These are phyloP conservation scores for Cladosporium austrohemisphaericum DNA, from an alignment of 2,329 filamentous ascomycete genomes.

Conservation along the genomic window DNA sequence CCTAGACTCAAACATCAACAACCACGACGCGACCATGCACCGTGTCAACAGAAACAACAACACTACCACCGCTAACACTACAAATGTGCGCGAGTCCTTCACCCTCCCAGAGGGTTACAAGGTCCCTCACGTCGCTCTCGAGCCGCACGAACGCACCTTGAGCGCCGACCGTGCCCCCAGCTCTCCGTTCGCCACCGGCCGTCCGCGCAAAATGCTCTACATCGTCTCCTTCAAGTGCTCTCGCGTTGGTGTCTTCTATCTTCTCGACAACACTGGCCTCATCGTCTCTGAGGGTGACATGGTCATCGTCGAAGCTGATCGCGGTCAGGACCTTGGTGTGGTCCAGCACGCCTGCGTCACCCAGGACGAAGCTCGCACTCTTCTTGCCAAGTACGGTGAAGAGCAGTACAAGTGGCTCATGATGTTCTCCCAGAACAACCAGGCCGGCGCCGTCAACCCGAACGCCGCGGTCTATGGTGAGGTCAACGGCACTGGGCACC, in stretches of 20 bases:
- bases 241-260: slow-evolving; percentile 92
- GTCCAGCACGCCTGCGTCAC: slow-evolving; percentile 85
- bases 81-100: slow-evolving; percentile 25
- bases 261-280: slow-evolving; percentile 90
- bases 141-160: slow-evolving; percentile 24
- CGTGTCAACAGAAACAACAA: slow-evolving; percentile 2
- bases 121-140: slow-evolving; percentile 27
- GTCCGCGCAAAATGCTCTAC: slow-evolving; percentile 60
- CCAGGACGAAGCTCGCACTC: slow-evolving; percentile 79
- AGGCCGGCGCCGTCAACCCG: slow-evolving; percentile 30
- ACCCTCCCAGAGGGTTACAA: slow-evolving; percentile 29
- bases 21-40: slow-evolving; percentile 5
- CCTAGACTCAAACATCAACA: slow-evolving; percentile 6
- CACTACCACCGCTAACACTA: neutral
- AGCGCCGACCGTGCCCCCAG: slow-evolving; percentile 45
- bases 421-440: slow-evolving; percentile 70
- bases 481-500: slow-evolving; percentile 15
- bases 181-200: slow-evolving; percentile 50
- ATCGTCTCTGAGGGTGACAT: slow-evolving; percentile 87
- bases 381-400: slow-evolving; percentile 87
- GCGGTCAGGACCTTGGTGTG: slow-evolving; percentile 90
- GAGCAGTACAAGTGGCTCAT: slow-evolving; percentile 98
- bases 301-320: slow-evolving; percentile 95
- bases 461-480: slow-evolving; percentile 33
- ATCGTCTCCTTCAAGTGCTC: slow-evolving; percentile 97